Evolutionary conservation across 345 rosid species (phyloP), one percentile per base, ranked within the genome.

Genomic region (Eucalyptus curtisii): DNA sequence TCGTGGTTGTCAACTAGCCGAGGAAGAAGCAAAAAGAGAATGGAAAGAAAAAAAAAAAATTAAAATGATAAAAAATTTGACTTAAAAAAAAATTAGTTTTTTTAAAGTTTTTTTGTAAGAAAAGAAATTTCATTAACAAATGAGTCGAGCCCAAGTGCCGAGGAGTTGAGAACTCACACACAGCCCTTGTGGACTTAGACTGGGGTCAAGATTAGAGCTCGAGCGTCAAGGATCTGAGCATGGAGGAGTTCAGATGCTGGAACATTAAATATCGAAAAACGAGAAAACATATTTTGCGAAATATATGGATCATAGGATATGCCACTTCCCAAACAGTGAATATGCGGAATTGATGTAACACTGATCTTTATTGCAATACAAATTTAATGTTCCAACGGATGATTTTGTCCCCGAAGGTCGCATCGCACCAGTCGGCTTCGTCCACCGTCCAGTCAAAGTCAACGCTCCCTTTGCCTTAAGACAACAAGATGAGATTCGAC

Each of bases 131-230:
- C 30, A 24, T 4, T 24, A 55, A 55, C 27, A 8, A 55, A 55
- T 2, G 3, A 55, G 13, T 1, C 3, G 3, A 24, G 30, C 3
- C 13, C 0, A 4, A 24, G 30, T 1, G 5, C 0, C 0, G 1
- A 2, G 10, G 61, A 2, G 4, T 52, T 7, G 57, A 52, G 57
- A 19, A 52, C 10, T 52, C 57, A 7, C 57, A 7, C 4, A 52
- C 0, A 52, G 2, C 0, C 5, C 20, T 8, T 52, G 10, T 20
- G 10, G 25, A 52, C 55, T 17, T 17, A 8, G 3, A 25, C 2
- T 8, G 0, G 59, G 13, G 13, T 55, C 0, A 30, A 13, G 30
- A 10, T 1, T 22, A 55, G 13, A 55, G 30, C 10, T 22, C 2
- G 3, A 55, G 2, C 1, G 0, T 55, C 1, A 22, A 55, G 61